Conservation (phyloP, 2,329 filamentous ascomycete genomes). For the Chrysosporium keratinophilum region DNA sequence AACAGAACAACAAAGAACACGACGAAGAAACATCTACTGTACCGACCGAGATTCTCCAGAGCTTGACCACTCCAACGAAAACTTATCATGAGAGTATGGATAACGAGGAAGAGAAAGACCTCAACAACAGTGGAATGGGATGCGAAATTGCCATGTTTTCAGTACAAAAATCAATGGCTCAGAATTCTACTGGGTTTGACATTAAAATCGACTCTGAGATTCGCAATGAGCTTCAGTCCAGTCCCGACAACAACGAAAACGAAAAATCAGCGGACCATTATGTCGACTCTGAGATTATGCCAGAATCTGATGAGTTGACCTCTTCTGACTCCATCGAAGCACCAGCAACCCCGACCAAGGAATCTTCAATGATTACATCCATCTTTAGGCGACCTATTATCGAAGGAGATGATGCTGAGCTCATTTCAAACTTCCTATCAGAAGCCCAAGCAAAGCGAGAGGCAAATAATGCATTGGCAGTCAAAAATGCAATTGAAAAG, state of each 20-base stretch:
- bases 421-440: conserved; percentile 34
- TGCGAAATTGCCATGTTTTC: too few species aligned
- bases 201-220: too few species aligned
- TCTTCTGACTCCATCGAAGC: background rate
- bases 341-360: conserved; percentile 12
- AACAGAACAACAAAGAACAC: background rate
- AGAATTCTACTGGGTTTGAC: too few species aligned
- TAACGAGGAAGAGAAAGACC: too few species aligned
- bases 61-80: background rate
- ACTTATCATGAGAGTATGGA: too few species aligned
- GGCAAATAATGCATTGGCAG: conserved; percentile 16
- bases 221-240: too few species aligned
- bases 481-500: background rate
- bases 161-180: too few species aligned
- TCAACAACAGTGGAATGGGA: too few species aligned
- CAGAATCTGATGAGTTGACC: background rate
- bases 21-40: background rate
- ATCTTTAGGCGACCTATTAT: conserved; percentile 29
- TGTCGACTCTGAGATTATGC: background rate
- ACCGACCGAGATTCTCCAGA: background rate
- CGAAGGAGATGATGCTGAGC: conserved; percentile 31
- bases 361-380: conserved; percentile 27
- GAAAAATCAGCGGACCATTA: too few species aligned
- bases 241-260: too few species aligned
- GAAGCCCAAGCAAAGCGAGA: conserved; percentile 34